Evolutionary conservation across 2,329 filamentous ascomycete species (phyloP).

Genomic region (Aspergillus persii): DNA sequence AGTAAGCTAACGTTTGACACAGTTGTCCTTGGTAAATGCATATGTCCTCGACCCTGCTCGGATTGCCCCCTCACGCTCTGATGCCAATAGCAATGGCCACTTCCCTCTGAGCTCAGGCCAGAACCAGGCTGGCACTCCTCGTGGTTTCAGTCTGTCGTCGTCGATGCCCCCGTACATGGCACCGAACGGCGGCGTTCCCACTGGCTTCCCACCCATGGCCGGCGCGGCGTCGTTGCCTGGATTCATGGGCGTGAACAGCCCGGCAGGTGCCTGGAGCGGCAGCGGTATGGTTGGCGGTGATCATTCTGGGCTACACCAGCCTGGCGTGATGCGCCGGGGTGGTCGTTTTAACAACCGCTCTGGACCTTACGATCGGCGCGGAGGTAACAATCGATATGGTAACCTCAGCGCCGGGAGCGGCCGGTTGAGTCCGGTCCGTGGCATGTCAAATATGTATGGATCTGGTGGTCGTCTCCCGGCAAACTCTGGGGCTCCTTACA

Average conservation of each 20-base stretch:
- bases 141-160: slow-evolving; percentile 82
- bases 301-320: slow-evolving; percentile 47
- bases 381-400: slow-evolving; percentile 49
- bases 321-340: slow-evolving; percentile 67
- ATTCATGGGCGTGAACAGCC: slow-evolving; percentile 30
- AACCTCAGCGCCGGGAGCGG: slow-evolving; percentile 47
- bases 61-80: slow-evolving; percentile 87
- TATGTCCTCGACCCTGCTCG: slow-evolving; percentile 94
- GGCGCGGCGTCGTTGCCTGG: slow-evolving; percentile 29
- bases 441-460: slow-evolving; percentile 38
- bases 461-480: slow-evolving; percentile 32
- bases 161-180: slow-evolving; percentile 63
- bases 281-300: slow-evolving; percentile 41
- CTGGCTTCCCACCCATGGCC: slow-evolving; percentile 32
- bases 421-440: slow-evolving; percentile 46
- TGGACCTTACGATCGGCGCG: slow-evolving; percentile 72
- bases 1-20: slow-evolving; percentile 32
- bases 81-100: slow-evolving; percentile 93
- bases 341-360: slow-evolving; percentile 61
- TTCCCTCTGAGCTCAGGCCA: slow-evolving; percentile 80
- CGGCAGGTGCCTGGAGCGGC: slow-evolving; percentile 26
- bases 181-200: slow-evolving; percentile 41
- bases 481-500: slow-evolving; percentile 30
- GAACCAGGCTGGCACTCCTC: slow-evolving; percentile 76
- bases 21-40: slow-evolving; percentile 88